phyloP scores from a whole-genome alignment of 2,329 filamentous ascomycete genomes.

The Microdochium nivale region DNA sequence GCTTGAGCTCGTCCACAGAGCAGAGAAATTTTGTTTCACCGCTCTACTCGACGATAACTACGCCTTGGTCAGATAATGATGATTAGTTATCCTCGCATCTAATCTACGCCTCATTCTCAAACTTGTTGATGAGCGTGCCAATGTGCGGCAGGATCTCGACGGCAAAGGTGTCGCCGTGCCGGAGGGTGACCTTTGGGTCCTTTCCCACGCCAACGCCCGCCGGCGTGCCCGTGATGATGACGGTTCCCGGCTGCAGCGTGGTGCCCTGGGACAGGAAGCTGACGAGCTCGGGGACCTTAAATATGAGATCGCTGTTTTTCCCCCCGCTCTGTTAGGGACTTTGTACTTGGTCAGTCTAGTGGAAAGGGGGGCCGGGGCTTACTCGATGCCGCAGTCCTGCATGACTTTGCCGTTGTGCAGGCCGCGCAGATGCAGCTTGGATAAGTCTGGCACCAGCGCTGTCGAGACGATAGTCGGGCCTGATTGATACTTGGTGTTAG shows the following conservation, averaged over 20 bases:
- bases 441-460: conserved; percentile 29
- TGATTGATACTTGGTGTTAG: background rate
- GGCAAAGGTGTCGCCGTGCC: conserved; percentile 34
- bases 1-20: no score
- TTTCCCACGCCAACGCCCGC: conserved; percentile 30
- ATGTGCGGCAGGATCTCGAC: conserved; percentile 39
- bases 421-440: conserved; percentile 29
- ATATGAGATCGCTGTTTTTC: conserved; percentile 43
- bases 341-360: conserved; percentile 21
- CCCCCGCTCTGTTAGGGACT: no score
- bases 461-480: conserved; percentile 41
- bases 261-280: conserved; percentile 36
- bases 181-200: conserved; percentile 30
- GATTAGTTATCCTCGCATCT: no score
- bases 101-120: conserved; percentile 21
- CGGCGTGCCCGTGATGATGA: conserved; percentile 39
- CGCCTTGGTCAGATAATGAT: no score
- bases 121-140: conserved; percentile 36
- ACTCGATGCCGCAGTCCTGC: conserved; percentile 31
- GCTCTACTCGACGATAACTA: no score
- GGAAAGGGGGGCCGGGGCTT: no score
- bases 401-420: conserved; percentile 41
- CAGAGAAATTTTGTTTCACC: no score
- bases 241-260: conserved; percentile 41
- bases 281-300: conserved; percentile 38